Evolutionary conservation across 108 stramenopile species (phyloP).

Genomic region (Cyclotella sp.): DNA sequence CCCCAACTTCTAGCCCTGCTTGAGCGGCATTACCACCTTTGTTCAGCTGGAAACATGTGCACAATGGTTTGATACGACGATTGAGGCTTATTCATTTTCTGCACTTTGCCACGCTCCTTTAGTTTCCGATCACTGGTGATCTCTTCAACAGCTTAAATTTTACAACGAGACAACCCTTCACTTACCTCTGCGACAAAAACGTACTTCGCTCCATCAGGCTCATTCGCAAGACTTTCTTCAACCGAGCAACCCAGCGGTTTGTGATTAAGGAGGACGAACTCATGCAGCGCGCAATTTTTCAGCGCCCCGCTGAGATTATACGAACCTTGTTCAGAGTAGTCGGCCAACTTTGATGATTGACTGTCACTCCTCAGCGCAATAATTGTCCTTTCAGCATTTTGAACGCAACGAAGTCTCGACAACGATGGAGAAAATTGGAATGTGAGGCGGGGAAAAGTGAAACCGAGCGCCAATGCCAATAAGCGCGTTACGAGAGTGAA

Average conservation of each 20-base stretch:
- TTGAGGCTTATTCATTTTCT: not conserved
- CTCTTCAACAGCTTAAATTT: not conserved
- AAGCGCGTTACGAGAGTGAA: not conserved
- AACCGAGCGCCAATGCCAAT: not conserved
- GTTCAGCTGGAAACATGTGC: constrained; percentile 43
- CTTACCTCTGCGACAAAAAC: constrained; percentile 60
- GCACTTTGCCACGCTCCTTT: too few relatives aligned
- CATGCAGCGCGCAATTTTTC: constrained; percentile 37
- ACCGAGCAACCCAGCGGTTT: constrained; percentile 48
- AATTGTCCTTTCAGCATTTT: not conserved
- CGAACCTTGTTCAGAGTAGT: not conserved
- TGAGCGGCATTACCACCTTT: constrained; percentile 13
- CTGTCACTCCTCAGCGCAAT: not conserved
- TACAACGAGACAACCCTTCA: too few relatives aligned
- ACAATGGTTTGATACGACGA: not conserved
- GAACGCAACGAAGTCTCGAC: not conserved
- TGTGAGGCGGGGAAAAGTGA: not conserved
- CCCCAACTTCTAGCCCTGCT: not conserved
- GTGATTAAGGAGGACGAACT: constrained; percentile 57
- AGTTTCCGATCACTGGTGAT: too few relatives aligned
- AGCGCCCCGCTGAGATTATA: constrained; percentile 29
- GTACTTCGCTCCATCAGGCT: constrained; percentile 40
- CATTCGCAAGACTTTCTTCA: too few relatives aligned
- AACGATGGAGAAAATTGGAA: not conserved
- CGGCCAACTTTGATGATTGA: not conserved